Percentiles rank a stretch among this genome's conserved stretches.
Evolutionary conservation across 2,329 filamentous ascomycete genomes (phyloP).

Genomic region (Talaromyces albobiverticillius): DNA sequence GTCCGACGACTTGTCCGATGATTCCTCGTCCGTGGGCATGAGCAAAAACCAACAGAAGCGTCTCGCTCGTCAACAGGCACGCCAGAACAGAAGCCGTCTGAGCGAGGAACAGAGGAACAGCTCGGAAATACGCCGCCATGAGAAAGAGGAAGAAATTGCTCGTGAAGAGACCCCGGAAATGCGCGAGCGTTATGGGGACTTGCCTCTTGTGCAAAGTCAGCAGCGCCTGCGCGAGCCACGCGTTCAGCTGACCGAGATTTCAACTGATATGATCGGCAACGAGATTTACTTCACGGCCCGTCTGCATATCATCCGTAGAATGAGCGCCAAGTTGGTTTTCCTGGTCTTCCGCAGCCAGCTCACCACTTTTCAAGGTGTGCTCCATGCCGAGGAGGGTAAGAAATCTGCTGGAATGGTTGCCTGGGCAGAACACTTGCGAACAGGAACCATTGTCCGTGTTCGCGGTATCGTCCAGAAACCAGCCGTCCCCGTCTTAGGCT

Average conservation of each 20-base stretch:
- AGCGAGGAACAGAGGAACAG: constrained; percentile 44
- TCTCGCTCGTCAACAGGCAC: constrained; percentile 38
- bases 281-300: constrained; percentile 67
- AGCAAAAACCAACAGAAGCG: constrained; percentile 48
- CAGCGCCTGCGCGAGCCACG: constrained; percentile 49
- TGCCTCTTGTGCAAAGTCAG: constrained; percentile 58
- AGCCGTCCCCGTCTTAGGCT: constrained; percentile 70
- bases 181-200: constrained; percentile 56
- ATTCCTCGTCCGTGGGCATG: constrained; percentile 29
- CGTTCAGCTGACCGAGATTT: constrained; percentile 51
- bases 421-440: constrained; percentile 79
- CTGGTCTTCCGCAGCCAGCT: constrained; percentile 82
- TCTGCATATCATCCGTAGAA: constrained; percentile 73
- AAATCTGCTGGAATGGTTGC: constrained; percentile 74
- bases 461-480: constrained; percentile 71
- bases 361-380: constrained; percentile 78
- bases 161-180: constrained; percentile 58
- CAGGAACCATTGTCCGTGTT: constrained; percentile 75
- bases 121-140: constrained; percentile 36
- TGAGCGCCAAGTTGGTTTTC: constrained; percentile 81
- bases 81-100: constrained; percentile 37
- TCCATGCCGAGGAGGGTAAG: constrained; percentile 59
- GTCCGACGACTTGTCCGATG: constrained; percentile 42
- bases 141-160: constrained; percentile 40
- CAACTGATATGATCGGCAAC: constrained; percentile 53